A percentile compares a stretch with the other conserved stretches of the same genome.
These are phyloP conservation scores for Recurvomyces mirabilis DNA, from an alignment of 495 filamentous ascomycete species.

Conservation along the genomic window DNA sequence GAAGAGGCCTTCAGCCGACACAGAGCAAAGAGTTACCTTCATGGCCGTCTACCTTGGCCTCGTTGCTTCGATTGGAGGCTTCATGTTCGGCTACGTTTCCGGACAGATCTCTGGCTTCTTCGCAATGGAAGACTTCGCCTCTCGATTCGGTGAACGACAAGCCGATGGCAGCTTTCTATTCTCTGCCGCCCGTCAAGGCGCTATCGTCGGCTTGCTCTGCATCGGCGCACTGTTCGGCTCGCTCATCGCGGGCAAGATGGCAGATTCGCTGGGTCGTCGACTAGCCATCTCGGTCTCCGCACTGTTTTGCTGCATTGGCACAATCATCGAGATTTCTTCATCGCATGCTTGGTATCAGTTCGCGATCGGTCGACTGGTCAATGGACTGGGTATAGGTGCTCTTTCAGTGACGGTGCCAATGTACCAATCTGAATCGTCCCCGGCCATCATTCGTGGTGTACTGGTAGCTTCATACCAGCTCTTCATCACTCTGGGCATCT, in stretches of 20 bases:
- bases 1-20: not conserved
- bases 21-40: conserved; percentile 6
- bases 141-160: conserved; percentile 1
- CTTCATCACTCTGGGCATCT: conserved; percentile 79
- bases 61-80: conserved; percentile 6
- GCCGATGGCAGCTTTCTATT: conserved; percentile 10
- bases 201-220: conserved; percentile 27
- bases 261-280: conserved; percentile 24
- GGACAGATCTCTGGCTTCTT: conserved; percentile 12
- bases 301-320: conserved; percentile 24
- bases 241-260: conserved; percentile 25
- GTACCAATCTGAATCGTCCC: conserved; percentile 24
- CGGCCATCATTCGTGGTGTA: conserved; percentile 21
- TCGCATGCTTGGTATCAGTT: conserved; percentile 25
- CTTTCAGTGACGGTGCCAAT: conserved; percentile 24
- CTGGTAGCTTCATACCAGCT: conserved; percentile 57
- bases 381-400: conserved; percentile 24
- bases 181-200: conserved; percentile 19
- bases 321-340: conserved; percentile 24
- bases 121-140: conserved; percentile 4
- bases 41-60: conserved; percentile 3
- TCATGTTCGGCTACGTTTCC: conserved; percentile 9
- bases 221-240: conserved; percentile 26
- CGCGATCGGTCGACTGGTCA: conserved; percentile 23
- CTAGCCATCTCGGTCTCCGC: conserved; percentile 19